Conservation (phyloP, 495 filamentous ascomycete genomes). For the Aspergillus hancockii region DNA sequence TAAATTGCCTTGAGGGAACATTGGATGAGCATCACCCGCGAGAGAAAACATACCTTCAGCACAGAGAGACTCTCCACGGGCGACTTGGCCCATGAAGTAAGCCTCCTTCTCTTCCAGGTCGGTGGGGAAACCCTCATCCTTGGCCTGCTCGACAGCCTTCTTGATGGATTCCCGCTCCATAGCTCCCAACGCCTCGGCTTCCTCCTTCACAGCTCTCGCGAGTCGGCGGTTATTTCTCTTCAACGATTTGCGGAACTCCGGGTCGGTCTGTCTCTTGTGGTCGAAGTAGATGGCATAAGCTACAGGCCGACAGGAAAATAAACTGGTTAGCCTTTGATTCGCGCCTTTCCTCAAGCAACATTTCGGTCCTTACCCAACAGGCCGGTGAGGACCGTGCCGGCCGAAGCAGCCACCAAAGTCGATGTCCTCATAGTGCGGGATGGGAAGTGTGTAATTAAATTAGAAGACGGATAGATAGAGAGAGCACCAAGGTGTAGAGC, state of each 20-base stretch:
- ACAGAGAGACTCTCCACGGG: conserved; percentile 76
- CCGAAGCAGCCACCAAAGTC: conserved; percentile 70
- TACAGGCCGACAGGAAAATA: conserved; percentile 17
- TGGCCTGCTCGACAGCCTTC: conserved; percentile 69
- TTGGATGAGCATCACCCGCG: conserved; percentile 5
- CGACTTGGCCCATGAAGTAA: conserved; percentile 95
- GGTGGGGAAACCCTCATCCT: conserved; percentile 86
- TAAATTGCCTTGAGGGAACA: not conserved
- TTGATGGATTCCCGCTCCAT: conserved; percentile 73
- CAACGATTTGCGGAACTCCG: conserved; percentile 81
- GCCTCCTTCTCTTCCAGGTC: conserved; percentile 88
- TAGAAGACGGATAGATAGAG: not conserved
- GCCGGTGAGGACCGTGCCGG: conserved; percentile 73
- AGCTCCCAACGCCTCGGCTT: conserved; percentile 65
- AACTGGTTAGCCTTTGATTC: conserved; percentile 16
- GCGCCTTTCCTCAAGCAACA: not conserved
- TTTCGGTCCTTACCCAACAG: conserved; percentile 61
- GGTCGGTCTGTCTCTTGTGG: conserved; percentile 82
- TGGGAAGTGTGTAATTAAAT: conserved; percentile 14
- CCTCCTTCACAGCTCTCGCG: conserved; percentile 74
- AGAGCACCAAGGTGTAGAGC: not conserved
- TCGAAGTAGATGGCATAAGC: conserved; percentile 93
- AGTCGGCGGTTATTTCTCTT: conserved; percentile 79
- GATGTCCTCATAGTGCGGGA: conserved; percentile 58
- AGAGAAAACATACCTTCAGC: conserved; percentile 57